phyloP scores from a whole-genome alignment of 2,329 filamentous ascomycete species.

The Microsporum ferrugineum region DNA sequence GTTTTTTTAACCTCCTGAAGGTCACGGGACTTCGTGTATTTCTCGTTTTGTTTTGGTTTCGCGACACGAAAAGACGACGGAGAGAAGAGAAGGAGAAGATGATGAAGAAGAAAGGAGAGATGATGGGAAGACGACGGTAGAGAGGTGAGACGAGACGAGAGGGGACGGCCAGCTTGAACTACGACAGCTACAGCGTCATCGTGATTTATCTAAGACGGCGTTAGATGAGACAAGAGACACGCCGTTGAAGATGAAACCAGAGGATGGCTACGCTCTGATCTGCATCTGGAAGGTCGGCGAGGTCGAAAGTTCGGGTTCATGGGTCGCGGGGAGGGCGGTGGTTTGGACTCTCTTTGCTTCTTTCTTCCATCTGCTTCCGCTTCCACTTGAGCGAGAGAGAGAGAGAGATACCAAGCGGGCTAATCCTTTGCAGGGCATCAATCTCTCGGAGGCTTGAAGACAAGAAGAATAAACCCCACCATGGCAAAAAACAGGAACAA shows the following conservation, averaged over 20 bases:
- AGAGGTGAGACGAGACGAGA: not conserved
- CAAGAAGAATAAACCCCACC: not conserved
- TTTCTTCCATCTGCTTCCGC: not conserved
- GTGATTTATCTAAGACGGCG: not conserved
- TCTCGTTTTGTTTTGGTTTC: constrained; percentile 14
- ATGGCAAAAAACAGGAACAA: not conserved
- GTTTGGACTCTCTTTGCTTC: not conserved
- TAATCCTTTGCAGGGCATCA: not conserved
- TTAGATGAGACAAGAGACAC: not conserved
- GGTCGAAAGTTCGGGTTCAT: not conserved
- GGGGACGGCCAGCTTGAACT: not conserved
- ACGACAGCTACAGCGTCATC: too few relatives aligned
- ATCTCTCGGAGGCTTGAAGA: not conserved
- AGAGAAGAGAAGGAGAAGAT: not conserved
- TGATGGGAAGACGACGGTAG: not conserved
- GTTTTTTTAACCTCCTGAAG: not conserved
- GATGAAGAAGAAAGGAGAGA: not conserved
- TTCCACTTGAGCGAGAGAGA: not conserved
- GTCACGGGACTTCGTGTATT: constrained; percentile 11
- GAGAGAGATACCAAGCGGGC: not conserved
- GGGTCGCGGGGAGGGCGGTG: too few relatives aligned
- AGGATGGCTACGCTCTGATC: not conserved
- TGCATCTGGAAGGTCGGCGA: not conserved
- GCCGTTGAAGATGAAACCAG: not conserved
- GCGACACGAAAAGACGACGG: not conserved